A percentile compares a stretch with the other conserved stretches of the same genome.
Conservation (phyloP, 2,329 filamentous ascomycete genomes). For the Calonectria pseudoreteaudii region DNA sequence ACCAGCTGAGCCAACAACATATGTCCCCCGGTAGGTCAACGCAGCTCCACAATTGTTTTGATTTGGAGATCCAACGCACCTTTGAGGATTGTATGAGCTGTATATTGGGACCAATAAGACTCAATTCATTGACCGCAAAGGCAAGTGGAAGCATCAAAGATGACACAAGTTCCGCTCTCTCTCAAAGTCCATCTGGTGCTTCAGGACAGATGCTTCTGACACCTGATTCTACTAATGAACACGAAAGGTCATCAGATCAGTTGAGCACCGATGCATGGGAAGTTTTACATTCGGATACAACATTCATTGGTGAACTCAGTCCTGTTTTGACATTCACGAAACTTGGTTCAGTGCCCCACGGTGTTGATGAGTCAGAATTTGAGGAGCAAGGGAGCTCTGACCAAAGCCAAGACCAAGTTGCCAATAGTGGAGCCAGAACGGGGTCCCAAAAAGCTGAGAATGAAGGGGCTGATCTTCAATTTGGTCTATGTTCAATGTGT, state of each 20-base stretch:
- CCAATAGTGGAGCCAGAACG: background rate
- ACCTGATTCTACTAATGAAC: background rate
- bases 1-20: background rate
- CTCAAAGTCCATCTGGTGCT: background rate
- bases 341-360: background rate
- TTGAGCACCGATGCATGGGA: background rate
- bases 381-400: background rate
- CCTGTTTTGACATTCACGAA: background rate
- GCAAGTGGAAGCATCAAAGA: background rate
- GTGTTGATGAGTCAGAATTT: background rate
- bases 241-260: background rate
- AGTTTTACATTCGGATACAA: background rate
- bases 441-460: background rate
- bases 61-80: background rate
- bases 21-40: background rate
- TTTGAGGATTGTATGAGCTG: background rate
- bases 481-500: background rate
- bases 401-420: background rate
- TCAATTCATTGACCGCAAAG: background rate
- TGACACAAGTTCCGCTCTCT: background rate
- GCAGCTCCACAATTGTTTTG: background rate
- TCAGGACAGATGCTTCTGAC: background rate
- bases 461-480: background rate
- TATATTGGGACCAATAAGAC: background rate
- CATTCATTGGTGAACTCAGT: background rate